A percentile compares a stretch with the other conserved stretches of the same genome.
phyloP scores from a whole-genome alignment of 1,284 basidiomycete species.

The Papiliotrema nemorosa region DNA sequence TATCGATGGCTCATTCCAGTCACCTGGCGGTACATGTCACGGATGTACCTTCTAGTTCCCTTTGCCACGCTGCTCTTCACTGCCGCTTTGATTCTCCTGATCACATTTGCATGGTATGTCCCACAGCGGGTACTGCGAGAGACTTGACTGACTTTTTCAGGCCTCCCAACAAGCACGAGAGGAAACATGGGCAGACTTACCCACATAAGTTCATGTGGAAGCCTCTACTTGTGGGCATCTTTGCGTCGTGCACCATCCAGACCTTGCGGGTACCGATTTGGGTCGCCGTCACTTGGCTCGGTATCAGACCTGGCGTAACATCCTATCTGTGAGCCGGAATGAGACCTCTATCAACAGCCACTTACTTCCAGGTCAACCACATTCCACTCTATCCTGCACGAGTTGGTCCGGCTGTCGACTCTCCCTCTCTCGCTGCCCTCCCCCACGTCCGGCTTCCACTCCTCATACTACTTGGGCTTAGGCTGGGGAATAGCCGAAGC shows the following conservation, averaged over 20 bases:
- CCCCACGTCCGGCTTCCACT: conserved; percentile 45
- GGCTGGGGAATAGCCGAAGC: conserved; percentile 48
- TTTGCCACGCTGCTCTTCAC: conserved; percentile 37
- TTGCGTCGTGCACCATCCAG: conserved; percentile 44
- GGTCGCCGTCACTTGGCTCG: conserved; percentile 31
- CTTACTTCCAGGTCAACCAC: conserved; percentile 25
- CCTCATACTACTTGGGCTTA: conserved; percentile 46
- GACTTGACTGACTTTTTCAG: conserved; percentile 14
- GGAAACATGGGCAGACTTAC: conserved; percentile 39
- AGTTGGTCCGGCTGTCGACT: conserved; percentile 39
- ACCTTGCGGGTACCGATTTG: conserved; percentile 41
- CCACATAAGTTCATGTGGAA: conserved; percentile 44
- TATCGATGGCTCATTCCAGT: conserved; percentile 17
- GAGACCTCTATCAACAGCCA: background rate
- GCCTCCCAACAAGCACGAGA: conserved; percentile 43
- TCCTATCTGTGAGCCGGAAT: conserved; percentile 21
- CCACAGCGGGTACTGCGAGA: background rate
- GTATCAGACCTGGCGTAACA: conserved; percentile 10
- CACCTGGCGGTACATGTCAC: conserved; percentile 41
- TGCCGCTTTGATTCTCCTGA: conserved; percentile 31
- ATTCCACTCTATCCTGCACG: conserved; percentile 40
- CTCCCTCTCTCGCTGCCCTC: conserved; percentile 38
- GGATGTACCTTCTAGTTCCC: conserved; percentile 43
- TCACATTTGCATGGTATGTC: conserved; percentile 46
- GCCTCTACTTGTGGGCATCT: conserved; percentile 44